These are phyloP conservation scores for Purpureocillium takamizusanense DNA, from an alignment of 2,329 filamentous ascomycete species.

Conservation along the genomic window DNA sequence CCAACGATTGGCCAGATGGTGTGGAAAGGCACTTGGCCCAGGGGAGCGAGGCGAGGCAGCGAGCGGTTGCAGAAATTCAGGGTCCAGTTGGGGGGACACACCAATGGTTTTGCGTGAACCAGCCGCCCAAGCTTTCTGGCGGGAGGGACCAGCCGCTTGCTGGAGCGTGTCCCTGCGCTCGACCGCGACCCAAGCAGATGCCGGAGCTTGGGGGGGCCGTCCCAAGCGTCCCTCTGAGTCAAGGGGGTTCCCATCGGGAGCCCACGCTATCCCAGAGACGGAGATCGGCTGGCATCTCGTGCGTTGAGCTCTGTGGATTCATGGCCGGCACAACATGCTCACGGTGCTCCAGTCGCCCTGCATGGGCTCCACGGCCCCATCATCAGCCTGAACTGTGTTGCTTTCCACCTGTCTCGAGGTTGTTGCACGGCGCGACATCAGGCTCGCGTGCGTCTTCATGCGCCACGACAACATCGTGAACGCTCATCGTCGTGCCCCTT, in stretches of 20 bases:
- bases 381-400: too few species aligned
- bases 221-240: slow-evolving; percentile 1
- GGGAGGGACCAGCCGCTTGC: background rate
- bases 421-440: too few species aligned
- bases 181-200: background rate
- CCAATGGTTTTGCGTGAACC: background rate
- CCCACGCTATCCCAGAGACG: slow-evolving; percentile 9
- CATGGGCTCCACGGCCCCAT: too few species aligned
- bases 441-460: too few species aligned
- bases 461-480: too few species aligned
- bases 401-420: too few species aligned
- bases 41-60: too few species aligned
- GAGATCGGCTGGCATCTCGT: slow-evolving; percentile 8
- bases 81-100: background rate
- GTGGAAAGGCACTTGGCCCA: background rate
- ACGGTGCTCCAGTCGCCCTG: background rate
- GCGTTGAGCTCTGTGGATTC: slow-evolving; percentile 1
- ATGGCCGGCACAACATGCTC: too few species aligned
- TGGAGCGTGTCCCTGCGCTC: too few species aligned
- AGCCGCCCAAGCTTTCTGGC: background rate
- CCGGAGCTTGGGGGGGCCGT: background rate
- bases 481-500: too few species aligned
- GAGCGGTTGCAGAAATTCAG: background rate
- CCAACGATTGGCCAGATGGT: background rate
- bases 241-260: slow-evolving; percentile 1